Conservation (phyloP, 1,284 basidiomycete species). For the Tylopilus orsonianus region DNA sequence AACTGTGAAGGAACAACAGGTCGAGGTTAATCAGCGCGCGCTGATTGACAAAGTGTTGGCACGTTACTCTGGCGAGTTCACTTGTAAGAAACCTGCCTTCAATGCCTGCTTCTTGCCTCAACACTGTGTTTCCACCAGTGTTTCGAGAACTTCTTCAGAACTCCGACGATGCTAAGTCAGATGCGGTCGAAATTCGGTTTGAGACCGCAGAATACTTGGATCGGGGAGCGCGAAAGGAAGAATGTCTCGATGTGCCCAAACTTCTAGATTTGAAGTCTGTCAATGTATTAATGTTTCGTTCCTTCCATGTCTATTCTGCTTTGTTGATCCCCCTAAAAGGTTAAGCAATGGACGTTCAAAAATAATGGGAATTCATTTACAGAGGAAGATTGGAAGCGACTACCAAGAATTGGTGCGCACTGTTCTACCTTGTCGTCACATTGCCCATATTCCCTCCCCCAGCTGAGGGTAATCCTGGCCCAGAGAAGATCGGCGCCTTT, state of each 20-base stretch:
- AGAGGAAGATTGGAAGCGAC: constrained; percentile 77
- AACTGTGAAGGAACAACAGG: constrained; percentile 62
- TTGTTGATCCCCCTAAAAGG: constrained; percentile 41
- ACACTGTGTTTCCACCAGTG: constrained; percentile 40
- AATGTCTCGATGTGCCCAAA: too few species aligned
- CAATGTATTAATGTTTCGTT: not conserved
- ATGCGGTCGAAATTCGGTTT: constrained; percentile 77
- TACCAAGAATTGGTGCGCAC: constrained; percentile 78
- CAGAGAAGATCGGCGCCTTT: constrained; percentile 50
- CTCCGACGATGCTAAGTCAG: constrained; percentile 88
- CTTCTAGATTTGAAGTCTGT: not conserved
- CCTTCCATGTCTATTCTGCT: not conserved
- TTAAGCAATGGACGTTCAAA: constrained; percentile 70
- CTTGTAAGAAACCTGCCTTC: constrained; percentile 29
- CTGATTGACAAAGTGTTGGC: constrained; percentile 91
- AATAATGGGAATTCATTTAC: constrained; percentile 85
- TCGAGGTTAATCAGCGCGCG: constrained; percentile 92
- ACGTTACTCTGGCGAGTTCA: constrained; percentile 82
- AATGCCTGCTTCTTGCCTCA: not conserved
- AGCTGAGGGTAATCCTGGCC: constrained; percentile 79
- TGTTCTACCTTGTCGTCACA: not conserved
- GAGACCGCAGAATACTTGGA: constrained; percentile 32
- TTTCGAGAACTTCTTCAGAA: constrained; percentile 92
- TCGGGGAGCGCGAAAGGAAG: not conserved
- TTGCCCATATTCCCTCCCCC: not conserved